Evolutionary conservation across 2,329 filamentous ascomycete species (phyloP).

Genomic region (Penicillium crustosum): DNA sequence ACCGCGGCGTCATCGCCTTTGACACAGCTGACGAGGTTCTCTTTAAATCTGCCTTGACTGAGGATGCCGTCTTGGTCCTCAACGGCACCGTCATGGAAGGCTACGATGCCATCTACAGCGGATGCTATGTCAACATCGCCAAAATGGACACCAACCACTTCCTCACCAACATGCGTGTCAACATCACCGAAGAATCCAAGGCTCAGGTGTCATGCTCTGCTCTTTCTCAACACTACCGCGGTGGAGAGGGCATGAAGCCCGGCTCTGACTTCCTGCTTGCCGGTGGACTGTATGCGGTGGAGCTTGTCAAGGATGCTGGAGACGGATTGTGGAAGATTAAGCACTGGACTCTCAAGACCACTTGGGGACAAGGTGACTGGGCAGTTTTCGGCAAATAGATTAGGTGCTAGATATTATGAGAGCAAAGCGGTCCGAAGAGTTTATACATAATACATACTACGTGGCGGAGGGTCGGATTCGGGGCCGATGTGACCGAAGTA

Average conservation of each 20-base stretch:
- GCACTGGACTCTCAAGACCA: slow-evolving; percentile 30
- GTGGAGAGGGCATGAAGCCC: slow-evolving; percentile 28
- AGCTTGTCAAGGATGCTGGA: slow-evolving; percentile 30
- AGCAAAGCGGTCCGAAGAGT: not conserved
- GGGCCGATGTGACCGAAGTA: not conserved
- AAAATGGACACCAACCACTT: slow-evolving; percentile 33
- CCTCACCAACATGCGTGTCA: slow-evolving; percentile 26
- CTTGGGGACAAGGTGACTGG: slow-evolving; percentile 30
- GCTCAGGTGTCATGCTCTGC: slow-evolving; percentile 19
- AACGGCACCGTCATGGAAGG: slow-evolving; percentile 24
- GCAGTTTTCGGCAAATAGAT: not conserved
- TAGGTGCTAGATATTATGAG: not conserved
- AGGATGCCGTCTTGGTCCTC: slow-evolving; percentile 19
- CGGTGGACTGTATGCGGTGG: slow-evolving; percentile 31
- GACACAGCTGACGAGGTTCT: slow-evolving; percentile 31
- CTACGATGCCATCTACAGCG: slow-evolving; percentile 18
- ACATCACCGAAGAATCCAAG: slow-evolving; percentile 12
- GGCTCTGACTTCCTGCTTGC: slow-evolving; percentile 25
- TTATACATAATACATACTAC: not conserved
- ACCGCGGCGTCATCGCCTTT: slow-evolving; percentile 28
- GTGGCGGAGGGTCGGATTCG: not conserved
- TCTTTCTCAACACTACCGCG: slow-evolving; percentile 23
- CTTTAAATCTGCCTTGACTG: slow-evolving; percentile 32
- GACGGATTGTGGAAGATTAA: slow-evolving; percentile 39
- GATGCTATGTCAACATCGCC: slow-evolving; percentile 22